phyloP scores from a whole-genome alignment of 345 rosid genomes.

The Rhodamnia rubescens region DNA sequence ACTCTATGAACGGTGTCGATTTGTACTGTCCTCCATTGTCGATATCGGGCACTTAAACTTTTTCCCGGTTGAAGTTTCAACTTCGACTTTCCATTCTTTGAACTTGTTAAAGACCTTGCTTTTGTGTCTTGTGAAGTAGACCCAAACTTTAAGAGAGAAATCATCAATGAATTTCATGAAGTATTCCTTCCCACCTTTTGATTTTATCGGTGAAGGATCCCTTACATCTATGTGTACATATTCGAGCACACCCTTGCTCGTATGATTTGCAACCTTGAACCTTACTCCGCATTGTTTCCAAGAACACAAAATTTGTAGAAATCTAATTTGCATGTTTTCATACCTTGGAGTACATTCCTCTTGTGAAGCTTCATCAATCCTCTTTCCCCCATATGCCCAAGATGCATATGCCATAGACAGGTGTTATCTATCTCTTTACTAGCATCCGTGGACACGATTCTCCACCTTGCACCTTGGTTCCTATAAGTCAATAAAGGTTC shows the following conservation, averaged over 20 bases:
- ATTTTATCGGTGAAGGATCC: background rate
- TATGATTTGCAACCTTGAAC: background rate
- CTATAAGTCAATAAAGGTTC: background rate
- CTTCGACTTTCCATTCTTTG: background rate
- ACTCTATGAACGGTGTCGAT: background rate
- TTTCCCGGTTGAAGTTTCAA: background rate
- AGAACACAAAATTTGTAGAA: background rate
- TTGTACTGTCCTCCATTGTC: background rate
- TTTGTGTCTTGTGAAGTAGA: no score
- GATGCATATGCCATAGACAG: background rate
- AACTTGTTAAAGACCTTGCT: no score
- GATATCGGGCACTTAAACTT: background rate
- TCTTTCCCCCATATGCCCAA: background rate
- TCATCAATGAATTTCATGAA: background rate
- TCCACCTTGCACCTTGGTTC: background rate
- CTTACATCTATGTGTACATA: background rate
- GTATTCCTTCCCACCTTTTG: background rate
- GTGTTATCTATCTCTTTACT: background rate
- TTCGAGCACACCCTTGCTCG: background rate
- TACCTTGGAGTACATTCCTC: background rate
- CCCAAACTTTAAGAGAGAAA: background rate
- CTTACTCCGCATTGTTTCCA: background rate
- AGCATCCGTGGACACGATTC: background rate
- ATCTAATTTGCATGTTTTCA: background rate
- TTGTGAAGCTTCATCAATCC: background rate